phyloP scores from a whole-genome alignment of 306 rosid genomes.

The Malus orientalis region DNA sequence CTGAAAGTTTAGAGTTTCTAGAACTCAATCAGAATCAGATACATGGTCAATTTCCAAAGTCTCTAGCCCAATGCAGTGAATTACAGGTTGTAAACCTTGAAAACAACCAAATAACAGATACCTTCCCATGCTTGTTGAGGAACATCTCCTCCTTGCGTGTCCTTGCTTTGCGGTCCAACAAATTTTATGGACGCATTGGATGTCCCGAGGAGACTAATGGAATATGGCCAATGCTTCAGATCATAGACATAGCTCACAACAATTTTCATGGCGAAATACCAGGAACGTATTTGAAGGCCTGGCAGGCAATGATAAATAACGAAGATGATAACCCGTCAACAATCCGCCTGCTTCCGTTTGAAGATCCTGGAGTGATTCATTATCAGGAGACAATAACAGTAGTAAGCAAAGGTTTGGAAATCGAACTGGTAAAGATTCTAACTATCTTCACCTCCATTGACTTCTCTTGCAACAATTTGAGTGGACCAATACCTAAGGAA shows the following conservation, averaged over 20 bases:
- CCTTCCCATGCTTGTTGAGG: constrained; percentile 14
- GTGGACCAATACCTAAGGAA: background rate
- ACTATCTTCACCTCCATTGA: background rate
- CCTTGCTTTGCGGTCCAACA: background rate
- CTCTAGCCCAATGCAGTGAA: constrained; percentile 4
- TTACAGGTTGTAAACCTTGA: constrained; percentile 22
- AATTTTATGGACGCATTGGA: background rate
- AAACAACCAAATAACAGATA: background rate
- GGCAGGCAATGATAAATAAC: too few relatives aligned
- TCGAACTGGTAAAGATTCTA: background rate
- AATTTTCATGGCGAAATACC: background rate
- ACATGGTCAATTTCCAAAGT: background rate
- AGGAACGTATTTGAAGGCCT: background rate
- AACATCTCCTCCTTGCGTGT: constrained; percentile 7
- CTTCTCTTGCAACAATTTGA: too few relatives aligned
- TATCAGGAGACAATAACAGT: too few relatives aligned
- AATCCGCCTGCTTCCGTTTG: too few relatives aligned
- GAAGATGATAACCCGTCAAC: too few relatives aligned
- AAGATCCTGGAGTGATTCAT: too few relatives aligned
- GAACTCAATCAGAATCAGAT: constrained; percentile 1
- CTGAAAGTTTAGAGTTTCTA: background rate
- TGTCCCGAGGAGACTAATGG: background rate
- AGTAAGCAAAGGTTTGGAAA: background rate
- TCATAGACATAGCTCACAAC: background rate
- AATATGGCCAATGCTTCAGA: constrained; percentile 14